Evolutionary conservation across 2,329 filamentous ascomycete species (phyloP).

Genomic region (Didymella pomorum): DNA sequence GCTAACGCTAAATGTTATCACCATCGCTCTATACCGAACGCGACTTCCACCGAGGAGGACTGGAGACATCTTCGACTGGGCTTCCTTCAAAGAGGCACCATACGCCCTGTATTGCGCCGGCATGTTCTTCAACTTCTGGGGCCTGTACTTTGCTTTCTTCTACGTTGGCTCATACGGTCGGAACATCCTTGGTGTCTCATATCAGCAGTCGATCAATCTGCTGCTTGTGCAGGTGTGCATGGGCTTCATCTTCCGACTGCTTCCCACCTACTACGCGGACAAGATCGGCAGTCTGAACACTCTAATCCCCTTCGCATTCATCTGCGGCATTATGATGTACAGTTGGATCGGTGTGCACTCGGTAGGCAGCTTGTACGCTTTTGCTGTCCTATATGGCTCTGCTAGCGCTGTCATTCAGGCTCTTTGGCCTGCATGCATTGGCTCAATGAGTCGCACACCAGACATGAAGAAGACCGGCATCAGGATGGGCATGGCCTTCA

Average conservation of each 20-base stretch:
- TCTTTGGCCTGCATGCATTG: slow-evolving; percentile 40
- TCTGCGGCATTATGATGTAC: slow-evolving; percentile 56
- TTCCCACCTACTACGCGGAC: slow-evolving; percentile 54
- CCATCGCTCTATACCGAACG: slow-evolving; percentile 48
- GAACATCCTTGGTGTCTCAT: slow-evolving; percentile 57
- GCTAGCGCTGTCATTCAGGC: slow-evolving; percentile 42
- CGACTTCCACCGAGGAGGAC: slow-evolving; percentile 52
- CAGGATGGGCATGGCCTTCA: slow-evolving; percentile 50
- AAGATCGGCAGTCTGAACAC: slow-evolving; percentile 56
- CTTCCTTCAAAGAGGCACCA: slow-evolving; percentile 52
- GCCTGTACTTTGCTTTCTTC: slow-evolving; percentile 56
- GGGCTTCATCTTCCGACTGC: slow-evolving; percentile 61
- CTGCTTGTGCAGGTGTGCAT: slow-evolving; percentile 61
- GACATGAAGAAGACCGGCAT: slow-evolving; percentile 47
- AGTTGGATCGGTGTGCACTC: slow-evolving; percentile 44
- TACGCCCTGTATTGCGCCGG: slow-evolving; percentile 50
- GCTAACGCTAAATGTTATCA: slow-evolving; percentile 51
- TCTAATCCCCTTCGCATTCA: slow-evolving; percentile 58
- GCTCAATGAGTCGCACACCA: slow-evolving; percentile 42
- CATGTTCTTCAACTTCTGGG: slow-evolving; percentile 51
- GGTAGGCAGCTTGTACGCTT: slow-evolving; percentile 37
- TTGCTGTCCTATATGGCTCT: slow-evolving; percentile 44
- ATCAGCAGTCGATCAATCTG: slow-evolving; percentile 61
- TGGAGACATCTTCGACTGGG: slow-evolving; percentile 53
- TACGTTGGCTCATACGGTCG: slow-evolving; percentile 54